Evolutionary conservation across 192 early-diverging fungal genomes (phyloP).

Genomic region (Chytriomyces confervae): DNA sequence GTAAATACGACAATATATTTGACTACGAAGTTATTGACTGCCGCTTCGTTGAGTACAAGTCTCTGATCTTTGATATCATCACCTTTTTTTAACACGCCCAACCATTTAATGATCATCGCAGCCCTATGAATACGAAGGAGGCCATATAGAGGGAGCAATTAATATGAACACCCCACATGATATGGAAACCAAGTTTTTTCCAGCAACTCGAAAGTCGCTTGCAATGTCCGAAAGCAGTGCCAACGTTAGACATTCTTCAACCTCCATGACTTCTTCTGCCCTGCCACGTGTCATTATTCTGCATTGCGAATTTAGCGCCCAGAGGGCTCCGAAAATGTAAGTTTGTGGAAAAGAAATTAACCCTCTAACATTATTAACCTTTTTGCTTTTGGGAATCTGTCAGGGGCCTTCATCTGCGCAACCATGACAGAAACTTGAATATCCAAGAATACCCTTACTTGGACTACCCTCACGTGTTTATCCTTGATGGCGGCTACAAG

Average conservation of each 20-base stretch:
- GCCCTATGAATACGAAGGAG: slow-evolving; percentile 86
- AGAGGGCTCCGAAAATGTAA: slow-evolving; percentile 82
- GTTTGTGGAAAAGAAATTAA: slow-evolving; percentile 25
- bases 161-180: slow-evolving; percentile 71
- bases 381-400: neutral
- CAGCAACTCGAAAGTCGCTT: slow-evolving; percentile 6
- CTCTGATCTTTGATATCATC: neutral
- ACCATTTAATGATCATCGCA: neutral
- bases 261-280: slow-evolving; percentile 13
- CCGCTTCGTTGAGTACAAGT: slow-evolving; percentile 59
- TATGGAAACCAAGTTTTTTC: slow-evolving; percentile 67
- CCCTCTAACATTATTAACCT: slow-evolving; percentile 4
- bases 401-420: slow-evolving; percentile 75
- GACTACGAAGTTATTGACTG: slow-evolving; percentile 78
- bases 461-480: slow-evolving; percentile 85
- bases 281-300: slow-evolving; percentile 64
- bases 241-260: too few relatives aligned
- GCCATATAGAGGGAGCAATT: slow-evolving; percentile 75
- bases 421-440: slow-evolving; percentile 76
- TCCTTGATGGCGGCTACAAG: slow-evolving; percentile 84
- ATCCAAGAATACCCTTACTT: slow-evolving; percentile 73
- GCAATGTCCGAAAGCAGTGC: too few relatives aligned
- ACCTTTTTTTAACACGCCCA: neutral
- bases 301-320: slow-evolving; percentile 86
- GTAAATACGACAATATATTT: slow-evolving; percentile 61